Base-by-base conservation (phyloP, 2,329 filamentous ascomycete species). In the Coniochaeta sp. region DNA sequence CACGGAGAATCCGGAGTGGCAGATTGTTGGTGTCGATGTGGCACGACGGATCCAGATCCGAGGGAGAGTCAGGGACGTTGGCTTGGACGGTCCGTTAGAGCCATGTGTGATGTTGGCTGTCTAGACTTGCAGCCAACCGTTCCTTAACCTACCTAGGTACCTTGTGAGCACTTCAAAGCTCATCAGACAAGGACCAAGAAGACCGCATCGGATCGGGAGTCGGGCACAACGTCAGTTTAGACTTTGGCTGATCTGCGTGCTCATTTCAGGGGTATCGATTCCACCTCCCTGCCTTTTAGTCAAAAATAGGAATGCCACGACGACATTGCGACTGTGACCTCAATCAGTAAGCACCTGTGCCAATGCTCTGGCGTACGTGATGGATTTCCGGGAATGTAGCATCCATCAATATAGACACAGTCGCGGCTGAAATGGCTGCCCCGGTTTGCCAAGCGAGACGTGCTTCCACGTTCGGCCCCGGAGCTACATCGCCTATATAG, bases 1-100 rank as follows among this genome's bases (percentile, higher is more conserved):
- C 2, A 30, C 47, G 24, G 12, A 28, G 26, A 16, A 16, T 24
- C 47, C 47, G 12, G 19, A 22, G 22, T 52, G 47, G 22, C 34
- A 22, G 17, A 47, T 9, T 47, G 19, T 64, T 38, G 2, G 64
- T n/a, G 58, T 68, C 68, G 8, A 65, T 62, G 28, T 64, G 60
- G 2, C 65, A 60, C 16, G 57, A 38, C 30, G 60, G 60, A 47
- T 61, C 57, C 7, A 52, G 60, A 30, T 59, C 8, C 57, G 40
- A 57, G 17, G 59, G 58, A 16, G 52, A 10, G 4, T 2, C 47
- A 4, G 55, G 50, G 4, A 57, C 38, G 16, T 57, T 58, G 24
- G 52, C 22, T 47, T 17, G 19, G 24, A 47, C 42, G 42, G 42
- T 47, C 42, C 42, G 42, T 24, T 14, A 14, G 19, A 47, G 19